These are phyloP conservation scores for Brassica juncea DNA, from an alignment of 345 rosid species.

Conservation along the genomic window DNA sequence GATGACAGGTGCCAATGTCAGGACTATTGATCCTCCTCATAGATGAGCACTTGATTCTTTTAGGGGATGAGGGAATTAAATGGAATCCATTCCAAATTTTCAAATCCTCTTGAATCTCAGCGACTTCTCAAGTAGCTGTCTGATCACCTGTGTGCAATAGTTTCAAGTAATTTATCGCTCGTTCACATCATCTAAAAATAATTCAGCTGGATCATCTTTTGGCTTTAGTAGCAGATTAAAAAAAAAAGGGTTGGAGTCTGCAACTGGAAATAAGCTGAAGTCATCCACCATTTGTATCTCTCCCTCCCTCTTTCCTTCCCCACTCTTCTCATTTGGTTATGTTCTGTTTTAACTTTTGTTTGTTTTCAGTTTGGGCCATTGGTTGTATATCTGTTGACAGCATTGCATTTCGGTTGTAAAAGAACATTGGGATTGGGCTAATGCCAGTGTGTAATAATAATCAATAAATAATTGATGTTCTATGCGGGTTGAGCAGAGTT, in stretches of 20 bases:
- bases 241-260: constrained; percentile 32
- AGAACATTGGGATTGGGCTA: constrained; percentile 35
- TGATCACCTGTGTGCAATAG: constrained; percentile 49
- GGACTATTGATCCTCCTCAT: constrained; percentile 89
- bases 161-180: constrained; percentile 41
- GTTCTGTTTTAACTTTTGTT: constrained; percentile 19
- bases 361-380: constrained; percentile 24
- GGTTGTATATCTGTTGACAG: constrained; percentile 37
- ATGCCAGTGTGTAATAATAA: constrained; percentile 26
- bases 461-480: constrained; percentile 19
- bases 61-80: constrained; percentile 24
- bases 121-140: constrained; percentile 36
- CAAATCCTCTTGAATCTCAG: constrained; percentile 39
- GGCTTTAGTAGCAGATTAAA: constrained; percentile 33
- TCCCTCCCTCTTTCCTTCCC: constrained; percentile 3
- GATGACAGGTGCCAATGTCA: constrained; percentile 80
- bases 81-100: neutral
- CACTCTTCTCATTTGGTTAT: neutral
- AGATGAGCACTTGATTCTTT: constrained; percentile 55
- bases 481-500: neutral
- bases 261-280: constrained; percentile 43
- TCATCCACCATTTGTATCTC: constrained; percentile 33
- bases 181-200: constrained; percentile 48
- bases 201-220: constrained; percentile 45
- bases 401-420: constrained; percentile 36